Evolutionary conservation across 1,139 yeast genomes (phyloP).

Genomic region (Saccharomyces hybrid): DNA sequence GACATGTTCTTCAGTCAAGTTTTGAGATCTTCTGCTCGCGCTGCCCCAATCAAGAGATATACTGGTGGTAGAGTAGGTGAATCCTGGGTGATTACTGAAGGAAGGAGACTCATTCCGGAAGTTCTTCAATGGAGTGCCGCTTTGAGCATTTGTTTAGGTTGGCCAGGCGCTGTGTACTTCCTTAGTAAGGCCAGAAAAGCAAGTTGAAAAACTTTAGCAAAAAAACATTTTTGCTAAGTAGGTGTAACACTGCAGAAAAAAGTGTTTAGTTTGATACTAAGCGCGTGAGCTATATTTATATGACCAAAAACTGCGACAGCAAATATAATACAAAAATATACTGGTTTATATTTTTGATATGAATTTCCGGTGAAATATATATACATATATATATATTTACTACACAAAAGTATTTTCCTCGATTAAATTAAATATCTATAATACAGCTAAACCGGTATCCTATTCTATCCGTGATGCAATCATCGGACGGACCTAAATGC

Average conservation of each 20-base stretch:
- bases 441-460: not conserved
- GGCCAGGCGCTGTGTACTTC: conserved; percentile 22
- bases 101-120: conserved; percentile 17
- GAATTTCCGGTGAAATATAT: not conserved
- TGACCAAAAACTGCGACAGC: not conserved
- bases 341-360: not conserved
- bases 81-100: conserved; percentile 19
- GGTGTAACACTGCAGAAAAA: not conserved
- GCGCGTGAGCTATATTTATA: not conserved
- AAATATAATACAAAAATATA: not conserved
- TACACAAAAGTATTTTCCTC: not conserved
- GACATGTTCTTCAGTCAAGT: conserved; percentile 13
- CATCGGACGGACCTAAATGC: not conserved
- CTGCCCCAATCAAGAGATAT: conserved; percentile 9
- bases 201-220: not conserved
- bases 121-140: conserved; percentile 17
- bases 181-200: conserved; percentile 4
- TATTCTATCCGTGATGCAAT: not conserved
- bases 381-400: not conserved
- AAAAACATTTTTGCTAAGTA: not conserved
- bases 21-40: conserved; percentile 14
- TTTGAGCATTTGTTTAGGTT: conserved; percentile 18
- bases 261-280: not conserved
- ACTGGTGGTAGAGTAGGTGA: conserved; percentile 16
- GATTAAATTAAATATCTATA: not conserved